Conservation (phyloP, 1,139 yeast genomes). For the Yamadazyma epiphylla region DNA sequence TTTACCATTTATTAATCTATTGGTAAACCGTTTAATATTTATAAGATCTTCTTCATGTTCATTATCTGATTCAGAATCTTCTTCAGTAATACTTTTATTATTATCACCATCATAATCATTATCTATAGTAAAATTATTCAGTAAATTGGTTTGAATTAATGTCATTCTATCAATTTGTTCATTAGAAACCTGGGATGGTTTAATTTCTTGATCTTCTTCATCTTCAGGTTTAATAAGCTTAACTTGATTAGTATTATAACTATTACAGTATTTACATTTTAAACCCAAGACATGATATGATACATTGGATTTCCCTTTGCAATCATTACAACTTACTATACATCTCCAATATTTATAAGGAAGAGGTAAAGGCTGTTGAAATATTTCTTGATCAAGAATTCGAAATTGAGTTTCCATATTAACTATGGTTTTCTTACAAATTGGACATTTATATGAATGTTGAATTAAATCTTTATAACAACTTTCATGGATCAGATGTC, state of each 20-base stretch:
- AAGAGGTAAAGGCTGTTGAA: slow-evolving; percentile 70
- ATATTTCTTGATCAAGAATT: slow-evolving; percentile 78
- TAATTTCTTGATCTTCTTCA: slow-evolving; percentile 28
- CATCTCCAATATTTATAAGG: slow-evolving; percentile 79
- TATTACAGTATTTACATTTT: slow-evolving; percentile 80
- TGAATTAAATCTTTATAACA: slow-evolving; percentile 79
- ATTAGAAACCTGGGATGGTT: too few relatives aligned
- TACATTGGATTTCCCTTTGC: slow-evolving; percentile 77
- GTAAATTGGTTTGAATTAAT: slow-evolving; percentile 29
- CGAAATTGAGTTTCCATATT: slow-evolving; percentile 89
- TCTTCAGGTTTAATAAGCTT: slow-evolving; percentile 58
- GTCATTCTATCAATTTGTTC: slow-evolving; percentile 7
- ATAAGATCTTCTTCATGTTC: slow-evolving; percentile 19
- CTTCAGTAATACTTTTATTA: slow-evolving; percentile 13
- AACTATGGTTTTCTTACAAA: slow-evolving; percentile 77
- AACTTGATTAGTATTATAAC: slow-evolving; percentile 79
- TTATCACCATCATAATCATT: slow-evolving; percentile 21
- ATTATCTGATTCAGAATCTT: slow-evolving; percentile 14
- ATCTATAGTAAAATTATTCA: slow-evolving; percentile 37
- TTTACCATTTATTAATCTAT: slow-evolving; percentile 12
- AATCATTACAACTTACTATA: slow-evolving; percentile 80
- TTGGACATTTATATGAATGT: slow-evolving; percentile 86
- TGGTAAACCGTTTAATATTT: slow-evolving; percentile 26
- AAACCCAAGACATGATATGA: slow-evolving; percentile 82
- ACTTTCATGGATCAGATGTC: slow-evolving; percentile 85